Evolutionary conservation across 169 alveolate genomes (phyloP).

Genomic region (Babesia sp.): DNA sequence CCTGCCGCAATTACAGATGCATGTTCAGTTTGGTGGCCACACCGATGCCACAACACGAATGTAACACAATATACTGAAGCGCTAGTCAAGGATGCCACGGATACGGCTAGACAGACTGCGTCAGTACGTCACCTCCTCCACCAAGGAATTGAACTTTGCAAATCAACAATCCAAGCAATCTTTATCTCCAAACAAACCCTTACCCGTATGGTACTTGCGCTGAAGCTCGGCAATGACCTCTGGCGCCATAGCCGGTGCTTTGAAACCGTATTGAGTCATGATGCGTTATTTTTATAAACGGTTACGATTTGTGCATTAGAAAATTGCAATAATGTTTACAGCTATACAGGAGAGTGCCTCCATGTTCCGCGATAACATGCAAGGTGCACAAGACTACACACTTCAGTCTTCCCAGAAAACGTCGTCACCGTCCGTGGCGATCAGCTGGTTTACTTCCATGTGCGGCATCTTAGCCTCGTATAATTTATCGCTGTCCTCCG

Average conservation of each 20-base stretch:
- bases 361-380: slow-evolving; percentile 13
- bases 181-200: too few relatives aligned
- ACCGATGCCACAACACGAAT: too few relatives aligned
- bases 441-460: slow-evolving; percentile 51
- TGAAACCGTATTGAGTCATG: slow-evolving; percentile 14
- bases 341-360: background rate
- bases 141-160: too few relatives aligned
- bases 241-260: slow-evolving; percentile 9
- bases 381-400: background rate
- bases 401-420: slow-evolving; percentile 63
- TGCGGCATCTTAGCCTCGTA: slow-evolving; percentile 47
- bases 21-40: too few relatives aligned
- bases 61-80: too few relatives aligned
- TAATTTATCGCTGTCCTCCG: background rate
- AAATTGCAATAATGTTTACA: background rate
- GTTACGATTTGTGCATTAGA: background rate
- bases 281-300: background rate
- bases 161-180: too few relatives aligned
- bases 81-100: too few relatives aligned
- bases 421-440: slow-evolving; percentile 68
- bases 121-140: too few relatives aligned
- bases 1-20: too few relatives aligned
- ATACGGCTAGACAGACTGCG: too few relatives aligned
- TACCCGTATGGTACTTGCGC: slow-evolving; percentile 18
- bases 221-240: slow-evolving; percentile 27